Evolutionary conservation across 345 rosid genomes (phyloP), one percentile per base, ranked within the genome.

Genomic region (Bruguiera sexangula): DNA sequence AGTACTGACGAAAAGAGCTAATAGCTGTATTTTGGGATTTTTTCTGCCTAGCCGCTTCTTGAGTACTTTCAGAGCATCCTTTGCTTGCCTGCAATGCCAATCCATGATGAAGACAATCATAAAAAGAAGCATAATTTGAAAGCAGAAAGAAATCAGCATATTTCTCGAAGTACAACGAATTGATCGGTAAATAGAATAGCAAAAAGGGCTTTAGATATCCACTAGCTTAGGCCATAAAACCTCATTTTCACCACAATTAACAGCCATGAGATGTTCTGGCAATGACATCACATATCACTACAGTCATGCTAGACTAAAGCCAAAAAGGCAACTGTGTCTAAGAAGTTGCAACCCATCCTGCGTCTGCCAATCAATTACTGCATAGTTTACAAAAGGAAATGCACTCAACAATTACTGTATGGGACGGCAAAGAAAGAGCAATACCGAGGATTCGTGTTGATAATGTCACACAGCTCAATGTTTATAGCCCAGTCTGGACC

Each of bases 401-500:
- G 50, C 18, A 43, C 15, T 43, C 50, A 43, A 13, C 18, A 43
- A 43, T 13, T 15, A 43, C 18, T 13, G 18, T 43, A 13, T 43
- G 50, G 16, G 13, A 43, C 18, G 4, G 18, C 50, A 43, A 43
- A 43, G 32, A 29, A 67, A 70, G 69, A 68, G 21, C 65, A 16
- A 79, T 90, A 95, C 99, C 92, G 81, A 58, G 89, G 92, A 76
- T 95, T 89, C 88, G 84, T 85, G 86, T 91, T 87, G 78, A 95
- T 84, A 74, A 90, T 78, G 76, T 95, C 99, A 56, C 99, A 95
- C 10, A 95, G 75, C 83, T 95, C 99, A 22, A 95, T 86, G 84
- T 87, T 95, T 72, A 95, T 71, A 54, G 96, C 96, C 99, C 99
- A 95, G 71, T 95, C 99, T 1, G 99, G 97, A 71, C 93, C 93